Evolutionary conservation across 2,329 filamentous ascomycete species (phyloP).

Genomic region (Dendrostoma leiphaemia): DNA sequence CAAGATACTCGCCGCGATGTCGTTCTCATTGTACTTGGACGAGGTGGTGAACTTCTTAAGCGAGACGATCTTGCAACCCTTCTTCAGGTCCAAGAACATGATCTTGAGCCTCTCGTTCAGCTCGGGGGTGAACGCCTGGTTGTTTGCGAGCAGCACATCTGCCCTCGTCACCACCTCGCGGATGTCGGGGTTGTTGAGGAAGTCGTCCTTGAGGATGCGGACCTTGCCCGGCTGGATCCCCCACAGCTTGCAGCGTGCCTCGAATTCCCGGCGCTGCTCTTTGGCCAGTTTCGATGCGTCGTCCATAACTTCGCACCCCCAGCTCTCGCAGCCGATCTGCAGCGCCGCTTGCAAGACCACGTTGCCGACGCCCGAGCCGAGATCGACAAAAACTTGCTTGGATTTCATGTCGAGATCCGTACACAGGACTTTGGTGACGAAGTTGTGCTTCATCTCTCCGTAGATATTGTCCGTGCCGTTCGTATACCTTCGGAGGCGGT

Average conservation of each 20-base stretch:
- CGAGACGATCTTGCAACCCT: slow-evolving; percentile 85
- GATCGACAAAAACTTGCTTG: slow-evolving; percentile 84
- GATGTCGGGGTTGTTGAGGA: slow-evolving; percentile 71
- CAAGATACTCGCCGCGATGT: slow-evolving; percentile 79
- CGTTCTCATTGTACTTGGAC: slow-evolving; percentile 66
- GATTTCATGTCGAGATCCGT: slow-evolving; percentile 75
- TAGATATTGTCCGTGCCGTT: slow-evolving; percentile 93
- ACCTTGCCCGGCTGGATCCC: slow-evolving; percentile 77
- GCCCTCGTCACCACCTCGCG: slow-evolving; percentile 74
- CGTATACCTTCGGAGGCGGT: slow-evolving; percentile 79
- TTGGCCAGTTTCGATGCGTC: slow-evolving; percentile 82
- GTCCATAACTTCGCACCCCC: slow-evolving; percentile 95
- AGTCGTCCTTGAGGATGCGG: slow-evolving; percentile 80
- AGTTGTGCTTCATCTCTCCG: slow-evolving; percentile 83
- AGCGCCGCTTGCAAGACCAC: slow-evolving; percentile 92
- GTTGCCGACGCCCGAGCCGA: slow-evolving; percentile 95
- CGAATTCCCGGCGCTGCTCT: slow-evolving; percentile 78
- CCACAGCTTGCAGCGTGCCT: slow-evolving; percentile 84
- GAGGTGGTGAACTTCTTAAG: slow-evolving; percentile 89
- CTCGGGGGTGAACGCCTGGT: slow-evolving; percentile 88
- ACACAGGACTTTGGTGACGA: slow-evolving; percentile 79
- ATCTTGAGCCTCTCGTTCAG: slow-evolving; percentile 82
- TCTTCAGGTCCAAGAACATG: slow-evolving; percentile 91
- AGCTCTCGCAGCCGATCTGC: slow-evolving; percentile 89
- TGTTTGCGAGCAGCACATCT: slow-evolving; percentile 97